A percentile compares a stretch with the other conserved stretches of the same genome.
Conservation (phyloP, 768 basidiomycete species). For the Collybia mongolica region DNA sequence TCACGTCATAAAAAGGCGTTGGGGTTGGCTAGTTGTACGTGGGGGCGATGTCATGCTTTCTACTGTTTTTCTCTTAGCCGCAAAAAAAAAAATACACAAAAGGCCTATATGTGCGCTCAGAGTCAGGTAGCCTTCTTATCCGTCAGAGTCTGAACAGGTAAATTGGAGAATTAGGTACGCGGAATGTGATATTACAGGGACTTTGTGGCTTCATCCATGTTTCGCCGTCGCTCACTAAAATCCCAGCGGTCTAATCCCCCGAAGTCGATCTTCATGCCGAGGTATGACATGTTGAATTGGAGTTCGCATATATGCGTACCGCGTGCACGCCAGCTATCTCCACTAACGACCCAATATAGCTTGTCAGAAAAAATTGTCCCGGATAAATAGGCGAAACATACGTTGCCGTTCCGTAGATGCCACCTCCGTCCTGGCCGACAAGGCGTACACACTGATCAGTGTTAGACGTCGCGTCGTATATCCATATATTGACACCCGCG, state of each 20-base stretch:
- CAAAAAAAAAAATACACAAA: constrained; percentile 29
- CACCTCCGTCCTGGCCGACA: constrained; percentile 53
- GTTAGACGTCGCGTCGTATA: constrained; percentile 71
- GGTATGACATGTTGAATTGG: constrained; percentile 61
- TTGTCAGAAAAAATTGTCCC: constrained; percentile 4
- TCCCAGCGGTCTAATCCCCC: constrained; percentile 78
- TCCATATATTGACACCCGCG: constrained; percentile 66
- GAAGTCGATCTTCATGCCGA: constrained; percentile 69
- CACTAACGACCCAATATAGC: constrained; percentile 37
- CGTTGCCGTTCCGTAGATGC: constrained; percentile 78
- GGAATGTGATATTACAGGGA: no score
- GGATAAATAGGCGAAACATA: constrained; percentile 32
- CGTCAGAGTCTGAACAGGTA: no score
- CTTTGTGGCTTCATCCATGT: constrained; percentile 52
- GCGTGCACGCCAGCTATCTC: constrained; percentile 79
- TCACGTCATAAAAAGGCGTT: constrained; percentile 52
- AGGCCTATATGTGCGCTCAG: constrained; percentile 16
- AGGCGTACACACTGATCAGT: constrained; percentile 64
- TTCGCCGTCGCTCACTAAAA: constrained; percentile 57
- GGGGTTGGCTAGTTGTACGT: constrained; percentile 15
- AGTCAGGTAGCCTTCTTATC: neutral
- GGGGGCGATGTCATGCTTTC: constrained; percentile 14
- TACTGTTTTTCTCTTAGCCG: constrained; percentile 18
- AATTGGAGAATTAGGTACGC: no score
- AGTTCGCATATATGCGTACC: constrained; percentile 71